These are phyloP conservation scores for Ceratocystis diversiconidia DNA, from an alignment of 2,329 filamentous ascomycete genomes.

Conservation along the genomic window DNA sequence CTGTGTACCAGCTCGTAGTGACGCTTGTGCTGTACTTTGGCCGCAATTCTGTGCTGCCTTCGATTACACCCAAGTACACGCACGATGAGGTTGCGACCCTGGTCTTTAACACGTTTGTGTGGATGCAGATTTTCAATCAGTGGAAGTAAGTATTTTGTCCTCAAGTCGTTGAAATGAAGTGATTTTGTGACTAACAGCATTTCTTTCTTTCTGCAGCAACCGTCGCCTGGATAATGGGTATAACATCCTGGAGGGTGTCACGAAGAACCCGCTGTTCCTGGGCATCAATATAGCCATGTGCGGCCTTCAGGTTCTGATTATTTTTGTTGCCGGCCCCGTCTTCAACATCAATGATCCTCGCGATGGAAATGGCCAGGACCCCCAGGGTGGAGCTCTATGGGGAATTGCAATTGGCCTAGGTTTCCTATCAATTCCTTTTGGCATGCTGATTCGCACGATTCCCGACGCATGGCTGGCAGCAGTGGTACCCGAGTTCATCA, in stretches of 20 bases:
- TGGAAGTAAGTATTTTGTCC: slow-evolving; percentile 57
- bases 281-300: slow-evolving; percentile 76
- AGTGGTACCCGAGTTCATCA: slow-evolving; percentile 40
- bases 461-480: slow-evolving; percentile 54
- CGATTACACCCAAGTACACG: slow-evolving; percentile 10
- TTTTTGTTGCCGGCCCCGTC: slow-evolving; percentile 69
- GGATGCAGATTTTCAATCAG: slow-evolving; percentile 99
- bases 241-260: slow-evolving; percentile 87
- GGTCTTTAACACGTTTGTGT: slow-evolving; percentile 96
- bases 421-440: slow-evolving; percentile 71
- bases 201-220: slow-evolving; percentile 39
- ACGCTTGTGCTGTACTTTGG: slow-evolving; percentile 76
- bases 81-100: slow-evolving; percentile 53
- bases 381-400: slow-evolving; percentile 65
- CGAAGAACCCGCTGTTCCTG: slow-evolving; percentile 77
- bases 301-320: slow-evolving; percentile 75
- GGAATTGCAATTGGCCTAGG: slow-evolving; percentile 74
- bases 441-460: slow-evolving; percentile 64
- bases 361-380: slow-evolving; percentile 28
- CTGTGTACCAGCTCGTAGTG: slow-evolving; percentile 71
- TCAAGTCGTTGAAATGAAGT: neutral
- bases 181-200: neutral
- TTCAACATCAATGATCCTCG: slow-evolving; percentile 47
- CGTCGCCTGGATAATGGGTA: slow-evolving; percentile 86
- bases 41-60: slow-evolving; percentile 17